These are phyloP conservation scores for Xylogone sp. DNA, from an alignment of 2,329 filamentous ascomycete genomes.

Conservation along the genomic window DNA sequence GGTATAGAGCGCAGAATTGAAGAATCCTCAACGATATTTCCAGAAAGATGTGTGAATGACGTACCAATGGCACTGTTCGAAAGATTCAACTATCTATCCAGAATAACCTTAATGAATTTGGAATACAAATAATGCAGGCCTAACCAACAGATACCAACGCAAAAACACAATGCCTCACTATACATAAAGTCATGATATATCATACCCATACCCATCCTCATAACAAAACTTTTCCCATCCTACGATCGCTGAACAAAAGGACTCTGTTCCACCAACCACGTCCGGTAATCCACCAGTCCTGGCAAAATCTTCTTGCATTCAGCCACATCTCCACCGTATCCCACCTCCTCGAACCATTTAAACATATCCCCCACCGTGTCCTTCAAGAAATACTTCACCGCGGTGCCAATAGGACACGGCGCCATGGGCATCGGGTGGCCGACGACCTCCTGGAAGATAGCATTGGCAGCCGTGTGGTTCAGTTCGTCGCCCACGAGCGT, in stretches of 20 bases:
- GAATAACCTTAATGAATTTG: too few relatives aligned
- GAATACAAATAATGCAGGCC: too few relatives aligned
- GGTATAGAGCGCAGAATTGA: too few relatives aligned
- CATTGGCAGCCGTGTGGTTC: conserved; percentile 28
- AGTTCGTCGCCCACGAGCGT: conserved; percentile 43
- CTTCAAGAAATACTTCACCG: conserved; percentile 19
- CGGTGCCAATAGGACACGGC: conserved; percentile 19
- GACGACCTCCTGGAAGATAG: conserved; percentile 26
- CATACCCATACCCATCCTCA: too few relatives aligned
- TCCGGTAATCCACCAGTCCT: conserved; percentile 38
- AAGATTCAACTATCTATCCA: too few relatives aligned
- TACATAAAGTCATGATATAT: too few relatives aligned
- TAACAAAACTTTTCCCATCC: too few relatives aligned
- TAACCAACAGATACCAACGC: too few relatives aligned
- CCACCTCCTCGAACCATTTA: conserved; percentile 25
- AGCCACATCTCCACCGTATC: conserved; percentile 30
- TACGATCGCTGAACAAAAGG: conserved; percentile 6
- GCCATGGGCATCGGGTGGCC: conserved; percentile 26
- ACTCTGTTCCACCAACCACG: conserved; percentile 39
- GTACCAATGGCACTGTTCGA: too few relatives aligned
- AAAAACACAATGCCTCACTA: too few relatives aligned
- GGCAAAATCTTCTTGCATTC: conserved; percentile 37
- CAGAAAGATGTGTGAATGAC: too few relatives aligned
- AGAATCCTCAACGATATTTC: too few relatives aligned
- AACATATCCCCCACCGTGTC: conserved; percentile 27